These are phyloP conservation scores for Botryotinia calthae DNA, from an alignment of 2,329 filamentous ascomycete genomes.

Conservation along the genomic window DNA sequence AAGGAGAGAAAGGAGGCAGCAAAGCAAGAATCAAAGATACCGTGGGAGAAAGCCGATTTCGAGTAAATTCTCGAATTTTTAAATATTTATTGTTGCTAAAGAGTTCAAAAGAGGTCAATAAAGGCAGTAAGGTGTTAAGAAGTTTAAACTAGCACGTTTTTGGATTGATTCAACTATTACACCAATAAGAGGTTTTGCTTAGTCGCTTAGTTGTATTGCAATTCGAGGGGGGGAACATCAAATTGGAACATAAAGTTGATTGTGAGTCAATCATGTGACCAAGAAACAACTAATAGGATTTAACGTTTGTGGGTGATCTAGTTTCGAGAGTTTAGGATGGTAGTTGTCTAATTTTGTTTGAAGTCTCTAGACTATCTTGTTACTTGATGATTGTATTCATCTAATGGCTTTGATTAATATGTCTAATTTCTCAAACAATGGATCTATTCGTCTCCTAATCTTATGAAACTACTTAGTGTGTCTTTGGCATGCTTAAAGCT, in stretches of 20 bases:
- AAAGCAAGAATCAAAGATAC: not conserved
- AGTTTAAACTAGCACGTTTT: not conserved
- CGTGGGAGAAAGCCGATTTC: not conserved
- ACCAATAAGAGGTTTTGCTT: not conserved
- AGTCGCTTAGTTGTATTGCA: not conserved
- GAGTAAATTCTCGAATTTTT: not conserved
- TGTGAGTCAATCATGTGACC: not conserved
- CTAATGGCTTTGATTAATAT: not conserved
- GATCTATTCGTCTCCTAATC: too few relatives aligned
- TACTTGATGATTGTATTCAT: not conserved
- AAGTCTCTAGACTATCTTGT: fast-evolving
- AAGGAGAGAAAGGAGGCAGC: not conserved
- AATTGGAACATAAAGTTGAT: too few relatives aligned
- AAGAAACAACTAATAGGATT: too few relatives aligned
- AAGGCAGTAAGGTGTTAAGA: not conserved
- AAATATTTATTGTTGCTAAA: constrained; percentile 3
- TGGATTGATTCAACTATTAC: not conserved
- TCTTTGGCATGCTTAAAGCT: not conserved
- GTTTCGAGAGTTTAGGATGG: not conserved
- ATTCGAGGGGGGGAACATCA: not conserved
- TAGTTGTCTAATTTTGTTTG: not conserved
- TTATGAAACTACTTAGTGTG: not conserved
- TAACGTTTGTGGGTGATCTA: not conserved
- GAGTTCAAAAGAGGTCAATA: not conserved
- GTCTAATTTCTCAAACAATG: not conserved